A percentile compares a stretch with the other conserved stretches of the same genome.
Conservation (phyloP, 176 grass and related monocot species). For the Chrysopogon serrulatus region DNA sequence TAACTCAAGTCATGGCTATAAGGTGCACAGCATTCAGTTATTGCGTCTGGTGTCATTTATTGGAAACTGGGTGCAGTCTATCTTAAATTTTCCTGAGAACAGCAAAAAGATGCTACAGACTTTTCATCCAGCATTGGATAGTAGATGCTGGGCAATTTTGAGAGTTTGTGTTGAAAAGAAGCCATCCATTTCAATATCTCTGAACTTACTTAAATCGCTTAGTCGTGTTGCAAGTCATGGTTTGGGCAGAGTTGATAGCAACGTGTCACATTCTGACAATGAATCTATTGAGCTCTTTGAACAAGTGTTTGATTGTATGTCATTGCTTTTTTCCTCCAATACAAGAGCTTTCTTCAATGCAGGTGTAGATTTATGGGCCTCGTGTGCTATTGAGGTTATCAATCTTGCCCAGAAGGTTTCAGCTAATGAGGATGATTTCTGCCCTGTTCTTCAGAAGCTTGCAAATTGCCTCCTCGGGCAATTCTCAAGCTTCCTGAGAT, state of each 20-base stretch:
- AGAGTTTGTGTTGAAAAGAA: constrained; percentile 69
- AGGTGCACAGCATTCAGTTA: constrained; percentile 26
- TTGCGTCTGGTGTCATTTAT: constrained; percentile 61
- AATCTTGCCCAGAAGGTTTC: constrained; percentile 66
- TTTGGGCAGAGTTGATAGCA: constrained; percentile 35
- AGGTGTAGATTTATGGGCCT: constrained; percentile 73
- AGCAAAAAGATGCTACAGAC: constrained; percentile 47
- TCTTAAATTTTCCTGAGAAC: constrained; percentile 58
- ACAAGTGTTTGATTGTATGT: constrained; percentile 58
- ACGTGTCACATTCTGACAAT: constrained; percentile 14
- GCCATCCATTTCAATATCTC: constrained; percentile 53
- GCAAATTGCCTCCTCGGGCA: constrained; percentile 62
- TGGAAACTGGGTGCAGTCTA: constrained; percentile 73
- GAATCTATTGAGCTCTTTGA: constrained; percentile 52
- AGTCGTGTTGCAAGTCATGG: constrained; percentile 55
- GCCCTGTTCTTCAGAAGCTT: constrained; percentile 44
- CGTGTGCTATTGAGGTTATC: constrained; percentile 58
- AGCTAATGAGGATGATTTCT: constrained; percentile 36
- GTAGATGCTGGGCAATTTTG: constrained; percentile 70
- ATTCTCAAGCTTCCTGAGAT: constrained; percentile 74
- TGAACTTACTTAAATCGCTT: constrained; percentile 71
- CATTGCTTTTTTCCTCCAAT: constrained; percentile 68
- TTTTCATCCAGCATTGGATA: constrained; percentile 70
- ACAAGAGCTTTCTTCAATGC: constrained; percentile 82
- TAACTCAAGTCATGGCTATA: constrained; percentile 29